Base-by-base conservation (phyloP, 2,329 filamentous ascomycete species). In the Colletotrichum horii region DNA sequence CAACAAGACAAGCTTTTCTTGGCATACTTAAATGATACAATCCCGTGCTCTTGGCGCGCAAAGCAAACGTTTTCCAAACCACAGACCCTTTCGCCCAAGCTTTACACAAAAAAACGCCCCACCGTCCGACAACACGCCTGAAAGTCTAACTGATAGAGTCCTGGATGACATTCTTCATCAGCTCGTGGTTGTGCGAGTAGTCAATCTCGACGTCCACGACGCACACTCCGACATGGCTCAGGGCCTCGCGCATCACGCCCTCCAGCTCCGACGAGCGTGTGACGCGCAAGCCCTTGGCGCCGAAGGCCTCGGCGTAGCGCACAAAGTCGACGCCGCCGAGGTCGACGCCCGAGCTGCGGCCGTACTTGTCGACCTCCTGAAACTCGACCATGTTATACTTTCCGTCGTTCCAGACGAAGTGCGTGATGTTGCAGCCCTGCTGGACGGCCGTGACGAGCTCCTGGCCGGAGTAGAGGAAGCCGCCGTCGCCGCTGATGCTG, bases 341-440 rank as follows among this genome's bases (percentile, higher is more conserved):
- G 48, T 84, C 83, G 70, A 88, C 85, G 19, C 87, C 87, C 9
- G 82, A 82, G 32, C 81, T 84, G 30, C 87, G 82, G 4, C 87
- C 87, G 78, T 88, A 88, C 80, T 88, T 89, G 80, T 86, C 84
- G 72, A 87, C 85, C 80, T 88, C 87, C 77, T 89, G 87, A 78
- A 89, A 89, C 80, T 88, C 85, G 6, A 89, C 86, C 87, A 89
- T 89, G 78, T 89, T 88, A 80, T 86, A 89, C 34, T 83, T 83
- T 60, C 85, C 85, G 76, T 89, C 87, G 78, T 89, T 89, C 86
- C 87, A 88, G 77, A 88, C 83, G 76, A 89, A 88, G 77, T 89
- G 87, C 22, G 87, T 88, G 78, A 89, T 87, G 72, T 88, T 84
- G 79, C 87, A 88, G 9, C 83, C 82, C 65, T 88, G 86, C 77